Evolutionary conservation across 345 rosid genomes (phyloP).

Genomic region (Citrus sinensis): DVS_A1.0 CM039162.1:4599501-4600000

Average conservation of each 20-base stretch:
- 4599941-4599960: slow-evolving; percentile 40
- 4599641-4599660: slow-evolving; percentile 41
- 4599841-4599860: slow-evolving; percentile 50
- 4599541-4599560: slow-evolving; percentile 61
- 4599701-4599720: slow-evolving; percentile 53
- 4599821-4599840: slow-evolving; percentile 55
- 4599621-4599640: slow-evolving; percentile 38
- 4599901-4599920: slow-evolving; percentile 62
- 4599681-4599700: slow-evolving; percentile 55
- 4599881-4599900: slow-evolving; percentile 58
- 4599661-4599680: slow-evolving; percentile 49
- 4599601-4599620: slow-evolving; percentile 22
- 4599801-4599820: slow-evolving; percentile 49
- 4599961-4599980: slow-evolving; percentile 33
- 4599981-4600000: slow-evolving; percentile 40
- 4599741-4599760: slow-evolving; percentile 42
- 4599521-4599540: slow-evolving; percentile 68
- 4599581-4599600: slow-evolving; percentile 24
- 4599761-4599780: slow-evolving; percentile 60
- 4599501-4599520: slow-evolving; percentile 69
- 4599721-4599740: slow-evolving; percentile 30
- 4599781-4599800: slow-evolving; percentile 62
- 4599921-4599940: slow-evolving; percentile 42
- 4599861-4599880: slow-evolving; percentile 44
- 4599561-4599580: slow-evolving; percentile 55